Base-by-base conservation (phyloP, 129 eudicot genomes). In the Lactuca sativa region DNA sequence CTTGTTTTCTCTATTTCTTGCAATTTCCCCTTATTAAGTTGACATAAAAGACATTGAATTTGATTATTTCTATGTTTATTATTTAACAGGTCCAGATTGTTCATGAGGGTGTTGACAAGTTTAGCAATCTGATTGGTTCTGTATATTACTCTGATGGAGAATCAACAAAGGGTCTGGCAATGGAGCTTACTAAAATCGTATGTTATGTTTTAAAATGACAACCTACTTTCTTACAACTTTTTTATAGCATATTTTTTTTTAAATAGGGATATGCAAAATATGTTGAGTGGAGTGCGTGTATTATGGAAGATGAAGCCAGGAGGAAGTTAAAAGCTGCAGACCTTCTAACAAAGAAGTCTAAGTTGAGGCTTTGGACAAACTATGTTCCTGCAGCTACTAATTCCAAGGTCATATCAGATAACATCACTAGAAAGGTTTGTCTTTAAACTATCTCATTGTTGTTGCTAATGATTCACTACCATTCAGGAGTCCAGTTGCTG, bases 281-380 rank as follows among this genome's bases (percentile, higher is more conserved):
- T 70, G 97, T 90, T 10, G 99, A 95, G 56, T 95, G 99, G 99
- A 95, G 99, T 75, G 99, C 93, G 69, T 87, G 82, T 61, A 62
- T 83, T 83, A 69, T 95, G 86, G 97, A 87, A 76, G 97, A 84
- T n/a, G 92, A 87, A 66, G 96, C 75, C 71, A 87, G 80, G 70
- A 77, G 86, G 71, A 81, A 33, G 74, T 74, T 95, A 62, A 95
- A 95, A 69, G 75, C 79, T 71, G 93, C 91, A 18, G 96, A 95
- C 74, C 93, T 95, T 76, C 84, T 82, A 52, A 93, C 99, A 62
- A 90, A 95, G 85, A 95, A 95, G 85, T 31, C 74, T 4, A 78
- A 89, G 33, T 76, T 90, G 73, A 85, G 93, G 76, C 77, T 85
- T 51, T 95, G 96, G 97, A 90, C 93, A 11, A 90, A 88, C 81